Evolutionary conservation across 2,329 filamentous ascomycete species (phyloP).

Genomic region (Pyrenochaeta sp.): DNA sequence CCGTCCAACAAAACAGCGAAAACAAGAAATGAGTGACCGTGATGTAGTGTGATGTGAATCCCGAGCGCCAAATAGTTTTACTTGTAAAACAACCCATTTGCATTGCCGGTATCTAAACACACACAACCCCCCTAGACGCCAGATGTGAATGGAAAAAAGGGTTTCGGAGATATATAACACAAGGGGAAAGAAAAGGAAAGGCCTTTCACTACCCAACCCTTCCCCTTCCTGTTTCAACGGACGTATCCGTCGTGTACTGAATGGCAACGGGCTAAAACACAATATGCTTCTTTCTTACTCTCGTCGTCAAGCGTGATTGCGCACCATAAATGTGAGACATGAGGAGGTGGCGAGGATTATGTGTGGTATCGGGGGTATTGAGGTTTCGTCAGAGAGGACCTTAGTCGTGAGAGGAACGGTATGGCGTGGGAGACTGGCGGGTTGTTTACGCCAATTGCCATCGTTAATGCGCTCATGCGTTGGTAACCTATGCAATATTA

Average conservation of each 20-base stretch:
- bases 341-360: slow-evolving; percentile 20
- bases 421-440: slow-evolving; percentile 13
- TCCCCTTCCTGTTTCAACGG: neutral
- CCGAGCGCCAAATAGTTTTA: slow-evolving; percentile 5
- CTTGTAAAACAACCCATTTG: slow-evolving; percentile 20
- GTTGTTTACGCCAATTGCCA: slow-evolving; percentile 2
- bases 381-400: slow-evolving; percentile 19
- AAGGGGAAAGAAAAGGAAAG: slow-evolving; percentile 5
- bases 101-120: slow-evolving; percentile 22
- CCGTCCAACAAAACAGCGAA: slow-evolving; percentile 11
- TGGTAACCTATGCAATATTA: slow-evolving; percentile 1
- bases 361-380: slow-evolving; percentile 24
- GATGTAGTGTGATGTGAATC: slow-evolving; percentile 2
- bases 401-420: slow-evolving; percentile 16
- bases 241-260: slow-evolving; percentile 5
- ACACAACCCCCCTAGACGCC: slow-evolving; percentile 10
- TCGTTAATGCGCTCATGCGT: slow-evolving; percentile 10
- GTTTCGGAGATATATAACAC: slow-evolving; percentile 32
- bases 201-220: slow-evolving; percentile 6
- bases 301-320: slow-evolving; percentile 40
- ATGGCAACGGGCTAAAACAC: slow-evolving; percentile 27
- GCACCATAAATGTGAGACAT: slow-evolving; percentile 27
- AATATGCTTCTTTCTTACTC: slow-evolving; percentile 32
- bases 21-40: slow-evolving; percentile 15
- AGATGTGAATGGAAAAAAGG: slow-evolving; percentile 13